Percentiles rank a stretch among this genome's conserved stretches.
Conservation (phyloP, 257 asterid species). For the Nicotiana tomentosiformis region DNA sequence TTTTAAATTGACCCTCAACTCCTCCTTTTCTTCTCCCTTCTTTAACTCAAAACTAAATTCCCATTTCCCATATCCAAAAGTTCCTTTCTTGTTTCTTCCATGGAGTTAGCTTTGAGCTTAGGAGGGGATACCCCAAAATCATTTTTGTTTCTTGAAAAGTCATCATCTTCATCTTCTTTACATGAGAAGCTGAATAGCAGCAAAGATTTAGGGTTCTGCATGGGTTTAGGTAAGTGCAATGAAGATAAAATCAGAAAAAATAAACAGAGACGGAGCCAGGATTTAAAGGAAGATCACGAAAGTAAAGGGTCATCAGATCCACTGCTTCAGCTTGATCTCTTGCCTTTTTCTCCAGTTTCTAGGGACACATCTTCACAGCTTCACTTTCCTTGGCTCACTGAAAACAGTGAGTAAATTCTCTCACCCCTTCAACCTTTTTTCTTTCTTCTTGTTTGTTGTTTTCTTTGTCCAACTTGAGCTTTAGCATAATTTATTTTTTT, state of each 20-base stretch:
- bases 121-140: conserved; percentile 60
- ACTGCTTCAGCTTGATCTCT: conserved; percentile 76
- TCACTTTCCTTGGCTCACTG: conserved; percentile 63
- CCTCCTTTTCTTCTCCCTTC: background rate
- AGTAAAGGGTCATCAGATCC: conserved; percentile 43
- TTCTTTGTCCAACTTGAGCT: background rate
- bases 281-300: background rate
- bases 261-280: background rate
- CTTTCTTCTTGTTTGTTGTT: background rate
- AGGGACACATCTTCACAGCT: conserved; percentile 21
- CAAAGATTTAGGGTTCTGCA: conserved; percentile 72
- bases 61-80: background rate
- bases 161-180: conserved; percentile 8
- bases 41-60: background rate
- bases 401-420: conserved; percentile 33
- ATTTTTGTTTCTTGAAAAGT: conserved; percentile 37
- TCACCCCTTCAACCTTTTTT: background rate
- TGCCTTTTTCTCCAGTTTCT: conserved; percentile 61
- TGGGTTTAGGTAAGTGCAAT: conserved; percentile 31
- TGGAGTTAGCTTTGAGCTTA: conserved; percentile 84
- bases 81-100: background rate
- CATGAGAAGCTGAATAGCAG: conserved; percentile 11
- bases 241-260: background rate
- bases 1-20: background rate
- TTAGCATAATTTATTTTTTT: background rate